A percentile compares a stretch with the other conserved stretches of the same genome.
Conservation (phyloP, 495 filamentous ascomycete genomes). For the Cercophora scortea region DNA sequence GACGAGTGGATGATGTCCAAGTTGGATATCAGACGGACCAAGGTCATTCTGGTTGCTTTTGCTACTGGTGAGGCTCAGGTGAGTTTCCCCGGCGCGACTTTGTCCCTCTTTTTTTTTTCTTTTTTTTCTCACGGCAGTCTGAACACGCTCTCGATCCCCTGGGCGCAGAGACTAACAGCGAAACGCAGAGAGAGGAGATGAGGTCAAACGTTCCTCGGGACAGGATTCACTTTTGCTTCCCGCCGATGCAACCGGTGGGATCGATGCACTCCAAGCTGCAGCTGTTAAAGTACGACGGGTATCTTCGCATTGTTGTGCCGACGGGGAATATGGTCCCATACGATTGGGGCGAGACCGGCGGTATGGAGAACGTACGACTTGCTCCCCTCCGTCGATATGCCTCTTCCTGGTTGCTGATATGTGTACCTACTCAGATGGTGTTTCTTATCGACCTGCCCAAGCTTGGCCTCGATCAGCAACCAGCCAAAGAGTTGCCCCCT, state of each 20-base stretch:
- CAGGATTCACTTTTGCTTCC: slow-evolving; percentile 65
- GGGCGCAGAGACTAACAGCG: too few relatives aligned
- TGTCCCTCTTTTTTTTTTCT: too few relatives aligned
- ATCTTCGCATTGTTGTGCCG: slow-evolving; percentile 70
- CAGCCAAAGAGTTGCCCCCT: slow-evolving; percentile 27
- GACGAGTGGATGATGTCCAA: slow-evolving; percentile 41
- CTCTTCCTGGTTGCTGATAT: background rate
- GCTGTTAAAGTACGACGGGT: slow-evolving; percentile 61
- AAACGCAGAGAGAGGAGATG: slow-evolving; percentile 25
- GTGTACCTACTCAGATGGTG: slow-evolving; percentile 44
- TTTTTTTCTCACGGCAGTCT: too few relatives aligned
- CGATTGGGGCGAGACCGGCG: slow-evolving; percentile 77
- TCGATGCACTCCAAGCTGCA: slow-evolving; percentile 88
- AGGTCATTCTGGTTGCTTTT: slow-evolving; percentile 34
- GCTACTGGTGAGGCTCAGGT: slow-evolving; percentile 40
- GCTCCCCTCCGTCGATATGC: background rate
- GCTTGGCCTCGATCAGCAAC: slow-evolving; percentile 22
- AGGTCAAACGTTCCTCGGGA: slow-evolving; percentile 34
- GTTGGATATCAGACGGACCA: slow-evolving; percentile 30
- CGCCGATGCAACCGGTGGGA: slow-evolving; percentile 46
- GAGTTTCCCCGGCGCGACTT: slow-evolving; percentile 12
- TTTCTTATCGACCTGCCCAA: slow-evolving; percentile 82
- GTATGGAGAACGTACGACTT: slow-evolving; percentile 68
- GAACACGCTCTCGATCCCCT: too few relatives aligned
- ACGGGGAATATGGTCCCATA: slow-evolving; percentile 72